phyloP scores from a whole-genome alignment of 768 basidiomycete species.

The Boletales sp. region DNA sequence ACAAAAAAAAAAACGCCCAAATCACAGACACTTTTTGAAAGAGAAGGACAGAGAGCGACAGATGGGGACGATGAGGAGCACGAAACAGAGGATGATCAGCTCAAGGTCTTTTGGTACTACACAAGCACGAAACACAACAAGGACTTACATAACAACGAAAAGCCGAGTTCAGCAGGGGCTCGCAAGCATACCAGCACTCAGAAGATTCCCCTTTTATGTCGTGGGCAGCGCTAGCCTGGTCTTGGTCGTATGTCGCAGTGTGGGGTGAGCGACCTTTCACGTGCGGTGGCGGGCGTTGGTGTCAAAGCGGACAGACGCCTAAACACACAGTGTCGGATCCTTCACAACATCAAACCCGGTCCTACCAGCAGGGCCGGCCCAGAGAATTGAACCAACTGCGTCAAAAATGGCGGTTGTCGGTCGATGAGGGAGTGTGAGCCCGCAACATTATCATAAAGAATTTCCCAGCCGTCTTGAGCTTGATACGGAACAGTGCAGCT shows the following conservation, averaged over 20 bases:
- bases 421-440: slow-evolving; percentile 18
- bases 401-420: slow-evolving; percentile 18
- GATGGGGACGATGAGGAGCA: slow-evolving; percentile 18
- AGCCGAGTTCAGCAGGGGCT: slow-evolving; percentile 23
- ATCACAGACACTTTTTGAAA: slow-evolving; percentile 24
- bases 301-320: slow-evolving; percentile 25
- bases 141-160: slow-evolving; percentile 30
- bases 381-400: slow-evolving; percentile 19
- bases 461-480: slow-evolving; percentile 20
- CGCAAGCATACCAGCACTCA: slow-evolving; percentile 31
- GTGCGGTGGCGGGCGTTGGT: slow-evolving; percentile 29
- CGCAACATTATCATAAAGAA: slow-evolving; percentile 26
- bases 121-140: too few species aligned
- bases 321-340: slow-evolving; percentile 20
- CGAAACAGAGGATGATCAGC: slow-evolving; percentile 20
- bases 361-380: slow-evolving; percentile 14
- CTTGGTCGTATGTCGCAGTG: slow-evolving; percentile 22
- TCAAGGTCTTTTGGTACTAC: too few species aligned
- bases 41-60: slow-evolving; percentile 18
- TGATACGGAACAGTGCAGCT: not conserved
- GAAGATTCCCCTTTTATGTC: slow-evolving; percentile 20
- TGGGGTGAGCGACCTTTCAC: slow-evolving; percentile 23
- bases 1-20: slow-evolving; percentile 30
- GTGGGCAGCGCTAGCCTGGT: slow-evolving; percentile 13
- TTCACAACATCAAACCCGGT: slow-evolving; percentile 29